Conservation (phyloP, 2,329 filamentous ascomycete species). For the Calonectria montana region DNA sequence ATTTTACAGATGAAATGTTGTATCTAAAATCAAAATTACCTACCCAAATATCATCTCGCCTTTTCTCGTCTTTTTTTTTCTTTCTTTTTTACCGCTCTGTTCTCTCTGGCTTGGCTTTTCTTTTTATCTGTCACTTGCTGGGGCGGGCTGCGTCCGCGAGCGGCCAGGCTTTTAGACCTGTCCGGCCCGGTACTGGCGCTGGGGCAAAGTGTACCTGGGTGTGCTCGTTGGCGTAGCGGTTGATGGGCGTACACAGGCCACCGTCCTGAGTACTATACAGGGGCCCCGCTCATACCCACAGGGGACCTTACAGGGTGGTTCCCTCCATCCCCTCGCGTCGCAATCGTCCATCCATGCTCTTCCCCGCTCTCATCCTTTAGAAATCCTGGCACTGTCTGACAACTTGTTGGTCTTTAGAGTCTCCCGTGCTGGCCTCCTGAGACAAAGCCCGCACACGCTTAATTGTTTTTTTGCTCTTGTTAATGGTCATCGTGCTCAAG, state of each 20-base stretch:
- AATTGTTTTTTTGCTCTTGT: neutral
- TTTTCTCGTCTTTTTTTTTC: neutral
- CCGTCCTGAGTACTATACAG: conserved; percentile 1
- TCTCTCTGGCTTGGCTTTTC: neutral
- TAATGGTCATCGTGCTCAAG: neutral
- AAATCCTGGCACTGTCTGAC: conserved; percentile 13
- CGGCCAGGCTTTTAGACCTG: conserved; percentile 9
- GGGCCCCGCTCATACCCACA: neutral
- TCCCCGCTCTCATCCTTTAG: neutral
- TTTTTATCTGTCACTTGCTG: conserved; percentile 9
- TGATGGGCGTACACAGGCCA: neutral
- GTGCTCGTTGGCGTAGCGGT: neutral
- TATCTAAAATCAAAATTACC: neutral
- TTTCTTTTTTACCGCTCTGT: neutral
- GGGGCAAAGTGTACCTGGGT: neutral
- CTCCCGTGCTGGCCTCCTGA: neutral
- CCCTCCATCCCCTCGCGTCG: conserved; percentile 1
- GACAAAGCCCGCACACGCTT: conserved; percentile 19
- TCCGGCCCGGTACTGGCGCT: neutral
- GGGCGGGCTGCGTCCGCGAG: conserved; percentile 4
- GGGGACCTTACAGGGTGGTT: neutral
- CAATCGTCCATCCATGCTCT: conserved; percentile 1
- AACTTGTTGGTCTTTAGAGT: neutral
- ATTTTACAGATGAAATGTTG: neutral
- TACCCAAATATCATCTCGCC: neutral